phyloP scores from a whole-genome alignment of 139 green algal species.

The Yamagishiella unicocca region DNA sequence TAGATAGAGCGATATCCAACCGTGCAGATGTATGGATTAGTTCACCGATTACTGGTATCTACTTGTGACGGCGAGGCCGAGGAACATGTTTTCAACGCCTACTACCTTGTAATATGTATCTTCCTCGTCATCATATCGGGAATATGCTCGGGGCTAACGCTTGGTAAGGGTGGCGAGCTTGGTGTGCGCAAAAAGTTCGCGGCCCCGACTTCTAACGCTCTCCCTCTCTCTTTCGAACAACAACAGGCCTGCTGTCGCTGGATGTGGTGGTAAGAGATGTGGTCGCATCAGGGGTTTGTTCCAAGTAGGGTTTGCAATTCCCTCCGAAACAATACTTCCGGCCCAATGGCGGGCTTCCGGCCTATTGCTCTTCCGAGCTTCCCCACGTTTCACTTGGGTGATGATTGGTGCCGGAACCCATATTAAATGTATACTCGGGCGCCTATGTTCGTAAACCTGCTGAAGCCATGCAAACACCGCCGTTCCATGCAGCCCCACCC shows the following conservation, averaged over 20 bases:
- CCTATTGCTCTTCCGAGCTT: no score
- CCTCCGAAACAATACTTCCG: not conserved
- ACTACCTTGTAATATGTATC: slow-evolving; percentile 30
- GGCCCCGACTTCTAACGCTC: not conserved
- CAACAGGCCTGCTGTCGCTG: slow-evolving; percentile 32
- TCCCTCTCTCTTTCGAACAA: not conserved
- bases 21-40: not conserved
- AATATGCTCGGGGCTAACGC: slow-evolving; percentile 84
- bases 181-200: not conserved
- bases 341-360: no score
- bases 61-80: not conserved
- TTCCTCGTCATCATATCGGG: slow-evolving; percentile 68
- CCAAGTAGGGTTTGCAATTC: not conserved
- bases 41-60: not conserved
- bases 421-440: no score
- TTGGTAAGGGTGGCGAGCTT: slow-evolving; percentile 71
- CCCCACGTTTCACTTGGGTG: no score
- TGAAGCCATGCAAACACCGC: no score
- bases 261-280: slow-evolving; percentile 21
- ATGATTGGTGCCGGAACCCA: no score
- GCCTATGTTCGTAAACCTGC: no score
- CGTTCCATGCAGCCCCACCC: not conserved
- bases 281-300: not conserved
- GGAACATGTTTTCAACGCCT: slow-evolving; percentile 20
- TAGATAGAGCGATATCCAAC: not conserved